Percentiles rank a stretch among this genome's conserved stretches.
Conservation (phyloP, 192 early-diverging fungal species). For the Backusella parvicylindrica region DNA sequence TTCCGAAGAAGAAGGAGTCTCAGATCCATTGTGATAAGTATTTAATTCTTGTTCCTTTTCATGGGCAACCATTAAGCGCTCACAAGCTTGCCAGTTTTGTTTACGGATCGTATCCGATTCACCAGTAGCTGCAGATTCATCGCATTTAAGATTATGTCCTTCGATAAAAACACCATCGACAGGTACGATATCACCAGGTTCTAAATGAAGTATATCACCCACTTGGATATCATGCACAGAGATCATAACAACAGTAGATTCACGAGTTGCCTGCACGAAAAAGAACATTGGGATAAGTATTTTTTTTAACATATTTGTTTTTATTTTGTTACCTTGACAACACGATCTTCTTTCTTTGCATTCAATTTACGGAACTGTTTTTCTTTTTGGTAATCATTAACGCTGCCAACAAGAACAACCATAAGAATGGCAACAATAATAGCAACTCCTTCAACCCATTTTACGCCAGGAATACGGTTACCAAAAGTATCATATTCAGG, state of each 20-base stretch:
- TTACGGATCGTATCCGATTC: constrained; percentile 91
- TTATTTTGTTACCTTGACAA: constrained; percentile 61
- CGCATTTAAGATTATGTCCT: constrained; percentile 79
- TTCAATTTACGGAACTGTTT: constrained; percentile 80
- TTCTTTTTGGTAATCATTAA: constrained; percentile 88
- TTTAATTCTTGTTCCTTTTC: constrained; percentile 8
- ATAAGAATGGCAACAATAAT: constrained; percentile 78
- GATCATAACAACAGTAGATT: constrained; percentile 63
- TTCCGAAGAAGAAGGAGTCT: background rate
- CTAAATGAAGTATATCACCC: constrained; percentile 84
- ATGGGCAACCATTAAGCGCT: background rate
- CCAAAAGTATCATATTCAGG: constrained; percentile 38
- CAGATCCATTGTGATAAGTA: constrained; percentile 13
- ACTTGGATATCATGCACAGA: constrained; percentile 80
- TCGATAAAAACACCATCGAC: constrained; percentile 91
- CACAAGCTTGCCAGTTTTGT: constrained; percentile 50
- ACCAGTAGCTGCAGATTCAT: constrained; percentile 94
- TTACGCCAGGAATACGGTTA: constrained; percentile 48
- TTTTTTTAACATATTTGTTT: background rate
- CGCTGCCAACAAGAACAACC: constrained; percentile 71
- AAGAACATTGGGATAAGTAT: background rate
- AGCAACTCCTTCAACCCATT: constrained; percentile 88
- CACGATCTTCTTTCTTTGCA: constrained; percentile 82
- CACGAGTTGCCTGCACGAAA: constrained; percentile 56
- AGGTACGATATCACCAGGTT: constrained; percentile 91